Conservation (phyloP, 441 rosid genomes). For the Adansonia gregorii region DNA sequence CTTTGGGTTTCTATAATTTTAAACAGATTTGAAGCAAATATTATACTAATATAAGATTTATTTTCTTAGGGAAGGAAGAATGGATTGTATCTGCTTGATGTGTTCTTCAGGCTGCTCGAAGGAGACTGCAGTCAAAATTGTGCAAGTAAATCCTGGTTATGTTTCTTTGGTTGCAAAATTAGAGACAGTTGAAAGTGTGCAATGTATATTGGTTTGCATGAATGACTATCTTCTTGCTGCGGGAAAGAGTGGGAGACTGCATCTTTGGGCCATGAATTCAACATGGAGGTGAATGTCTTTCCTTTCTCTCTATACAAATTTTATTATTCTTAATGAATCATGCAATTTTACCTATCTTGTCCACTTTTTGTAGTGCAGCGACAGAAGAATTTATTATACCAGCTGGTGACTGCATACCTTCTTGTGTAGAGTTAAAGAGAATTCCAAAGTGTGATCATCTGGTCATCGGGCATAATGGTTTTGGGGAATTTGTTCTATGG, state of each 20-base stretch:
- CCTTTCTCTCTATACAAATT: slow-evolving; percentile 24
- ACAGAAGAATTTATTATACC: slow-evolving; percentile 57
- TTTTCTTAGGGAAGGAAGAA: slow-evolving; percentile 63
- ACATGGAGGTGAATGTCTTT: slow-evolving; percentile 70
- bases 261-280: slow-evolving; percentile 80
- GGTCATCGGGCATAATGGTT: slow-evolving; percentile 72
- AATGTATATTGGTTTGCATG: slow-evolving; percentile 64
- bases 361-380: slow-evolving; percentile 55
- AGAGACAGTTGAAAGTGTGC: slow-evolving; percentile 56
- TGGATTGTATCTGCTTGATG: slow-evolving; percentile 70
- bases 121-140: slow-evolving; percentile 64
- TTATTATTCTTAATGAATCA: slow-evolving; percentile 17
- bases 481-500: slow-evolving; percentile 86
- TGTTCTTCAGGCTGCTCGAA: slow-evolving; percentile 64
- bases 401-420: slow-evolving; percentile 46
- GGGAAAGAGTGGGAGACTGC: slow-evolving; percentile 72
- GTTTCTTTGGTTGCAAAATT: slow-evolving; percentile 67
- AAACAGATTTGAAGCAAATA: slow-evolving; percentile 20
- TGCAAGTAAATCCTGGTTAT: slow-evolving; percentile 67
- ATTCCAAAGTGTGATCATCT: slow-evolving; percentile 62
- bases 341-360: slow-evolving; percentile 30
- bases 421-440: slow-evolving; percentile 76
- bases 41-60: slow-evolving; percentile 27
- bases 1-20: slow-evolving; percentile 22
- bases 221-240: slow-evolving; percentile 68